Conservation (phyloP, 148 eudicot species). For the Pouteria glomerata region DNA sequence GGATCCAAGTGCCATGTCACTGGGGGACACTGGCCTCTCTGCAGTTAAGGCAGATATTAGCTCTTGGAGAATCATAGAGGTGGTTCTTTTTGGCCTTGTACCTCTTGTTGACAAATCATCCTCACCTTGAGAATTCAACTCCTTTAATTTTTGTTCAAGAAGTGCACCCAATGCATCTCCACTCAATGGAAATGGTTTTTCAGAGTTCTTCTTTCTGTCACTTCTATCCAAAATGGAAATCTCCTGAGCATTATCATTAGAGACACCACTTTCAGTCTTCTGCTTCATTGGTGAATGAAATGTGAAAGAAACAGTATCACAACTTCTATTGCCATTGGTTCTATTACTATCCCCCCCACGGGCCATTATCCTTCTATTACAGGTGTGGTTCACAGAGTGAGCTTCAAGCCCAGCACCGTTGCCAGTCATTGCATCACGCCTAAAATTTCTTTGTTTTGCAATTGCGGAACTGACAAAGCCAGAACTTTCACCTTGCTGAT, state of each 20-base stretch:
- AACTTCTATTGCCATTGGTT: constrained; percentile 18
- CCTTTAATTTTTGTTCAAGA: constrained; percentile 68
- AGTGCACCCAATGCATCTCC: constrained; percentile 72
- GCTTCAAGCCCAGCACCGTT: constrained; percentile 17
- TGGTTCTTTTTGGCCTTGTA: constrained; percentile 45
- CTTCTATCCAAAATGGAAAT: constrained; percentile 15
- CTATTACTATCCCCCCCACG: constrained; percentile 23
- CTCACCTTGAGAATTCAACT: constrained; percentile 62
- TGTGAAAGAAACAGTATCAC: constrained; percentile 38
- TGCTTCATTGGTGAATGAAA: constrained; percentile 52
- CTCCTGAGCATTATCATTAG: constrained; percentile 12
- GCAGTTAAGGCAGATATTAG: constrained; percentile 69
- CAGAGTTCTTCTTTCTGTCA: constrained; percentile 20
- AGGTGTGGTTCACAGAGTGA: constrained; percentile 18
- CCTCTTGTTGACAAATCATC: constrained; percentile 47
- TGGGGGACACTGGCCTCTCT: constrained; percentile 40
- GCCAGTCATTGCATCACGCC: constrained; percentile 18
- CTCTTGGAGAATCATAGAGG: constrained; percentile 85
- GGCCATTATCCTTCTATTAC: constrained; percentile 20
- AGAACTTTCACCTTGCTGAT: constrained; percentile 34
- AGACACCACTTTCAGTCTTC: constrained; percentile 14
- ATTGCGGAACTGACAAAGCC: constrained; percentile 22
- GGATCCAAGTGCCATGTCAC: constrained; percentile 19
- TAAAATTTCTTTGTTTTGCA: constrained; percentile 29
- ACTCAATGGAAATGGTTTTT: constrained; percentile 30